Conservation (phyloP, 805 yeast genomes). For the Candida nitratophila region DNA sequence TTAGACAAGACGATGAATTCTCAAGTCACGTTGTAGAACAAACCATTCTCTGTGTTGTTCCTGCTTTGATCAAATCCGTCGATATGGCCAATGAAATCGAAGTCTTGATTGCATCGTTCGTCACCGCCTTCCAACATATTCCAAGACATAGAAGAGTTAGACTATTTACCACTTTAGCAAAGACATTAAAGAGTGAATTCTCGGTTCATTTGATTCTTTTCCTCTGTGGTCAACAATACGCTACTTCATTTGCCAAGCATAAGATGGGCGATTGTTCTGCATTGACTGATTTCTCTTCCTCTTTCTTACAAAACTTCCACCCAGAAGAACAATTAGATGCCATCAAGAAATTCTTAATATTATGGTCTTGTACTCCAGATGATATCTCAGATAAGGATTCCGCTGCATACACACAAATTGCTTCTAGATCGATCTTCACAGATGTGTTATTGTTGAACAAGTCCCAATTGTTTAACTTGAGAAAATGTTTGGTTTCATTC, state of each 20-base stretch:
- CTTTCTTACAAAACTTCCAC: constrained; percentile 62
- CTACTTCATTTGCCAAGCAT: constrained; percentile 43
- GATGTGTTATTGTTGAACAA: constrained; percentile 44
- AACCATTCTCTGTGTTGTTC: constrained; percentile 83
- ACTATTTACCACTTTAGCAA: constrained; percentile 69
- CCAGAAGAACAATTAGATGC: constrained; percentile 63
- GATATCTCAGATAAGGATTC: constrained; percentile 31
- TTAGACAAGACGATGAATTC: constrained; percentile 94
- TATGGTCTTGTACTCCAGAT: constrained; percentile 45
- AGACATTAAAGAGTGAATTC: constrained; percentile 60
- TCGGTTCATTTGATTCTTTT: constrained; percentile 70
- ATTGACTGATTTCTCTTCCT: constrained; percentile 61
- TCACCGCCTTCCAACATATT: constrained; percentile 91
- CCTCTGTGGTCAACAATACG: constrained; percentile 75
- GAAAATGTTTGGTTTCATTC: constrained; percentile 48
- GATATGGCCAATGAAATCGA: constrained; percentile 62
- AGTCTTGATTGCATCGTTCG: constrained; percentile 78
- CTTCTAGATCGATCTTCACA: constrained; percentile 53
- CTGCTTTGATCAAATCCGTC: constrained; percentile 62
- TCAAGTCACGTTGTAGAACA: constrained; percentile 89
- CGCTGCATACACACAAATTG: constrained; percentile 30
- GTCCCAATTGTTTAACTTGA: constrained; percentile 41
- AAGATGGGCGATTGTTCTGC: constrained; percentile 61
- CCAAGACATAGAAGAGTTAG: constrained; percentile 94
- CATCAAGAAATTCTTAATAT: constrained; percentile 38